Conservation (phyloP, 2,329 filamentous ascomycete genomes). For the Meredithiella fracta region DNA sequence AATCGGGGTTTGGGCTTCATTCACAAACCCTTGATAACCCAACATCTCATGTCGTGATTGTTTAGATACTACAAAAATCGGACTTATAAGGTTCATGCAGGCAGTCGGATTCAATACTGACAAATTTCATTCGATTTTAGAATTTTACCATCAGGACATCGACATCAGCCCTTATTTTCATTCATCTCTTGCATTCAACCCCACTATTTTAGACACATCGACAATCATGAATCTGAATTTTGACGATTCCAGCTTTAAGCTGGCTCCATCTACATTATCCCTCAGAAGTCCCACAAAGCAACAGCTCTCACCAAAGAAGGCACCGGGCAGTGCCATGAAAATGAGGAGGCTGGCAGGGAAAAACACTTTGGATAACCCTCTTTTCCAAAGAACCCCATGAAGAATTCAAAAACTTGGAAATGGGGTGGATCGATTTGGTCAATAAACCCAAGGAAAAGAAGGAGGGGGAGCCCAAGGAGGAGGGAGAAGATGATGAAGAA, state of each 20-base stretch:
- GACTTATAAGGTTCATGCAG: no score
- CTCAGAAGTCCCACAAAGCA: constrained; percentile 15
- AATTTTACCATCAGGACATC: no score
- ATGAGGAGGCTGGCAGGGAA: constrained; percentile 11
- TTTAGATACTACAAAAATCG: no score
- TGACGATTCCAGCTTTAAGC: constrained; percentile 1
- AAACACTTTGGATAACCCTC: constrained; percentile 14
- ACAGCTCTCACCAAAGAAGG: constrained; percentile 21
- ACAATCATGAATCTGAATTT: no score
- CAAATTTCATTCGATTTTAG: no score
- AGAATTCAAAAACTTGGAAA: not conserved
- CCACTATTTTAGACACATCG: not conserved
- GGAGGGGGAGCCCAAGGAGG: not conserved
- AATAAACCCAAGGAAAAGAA: not conserved
- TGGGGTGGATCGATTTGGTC: constrained; percentile 14
- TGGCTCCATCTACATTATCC: constrained; percentile 6
- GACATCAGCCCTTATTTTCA: not conserved
- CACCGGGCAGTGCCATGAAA: constrained; percentile 13
- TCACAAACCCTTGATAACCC: no score
- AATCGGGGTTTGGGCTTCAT: no score
- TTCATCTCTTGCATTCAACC: not conserved
- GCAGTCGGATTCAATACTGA: no score
- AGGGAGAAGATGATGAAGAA: no score
- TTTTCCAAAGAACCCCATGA: constrained; percentile 8
- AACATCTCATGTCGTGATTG: no score